Evolutionary conservation across 805 yeast genomes (phyloP).

Genomic region (Sugiyamaella lignohabitans): DNA sequence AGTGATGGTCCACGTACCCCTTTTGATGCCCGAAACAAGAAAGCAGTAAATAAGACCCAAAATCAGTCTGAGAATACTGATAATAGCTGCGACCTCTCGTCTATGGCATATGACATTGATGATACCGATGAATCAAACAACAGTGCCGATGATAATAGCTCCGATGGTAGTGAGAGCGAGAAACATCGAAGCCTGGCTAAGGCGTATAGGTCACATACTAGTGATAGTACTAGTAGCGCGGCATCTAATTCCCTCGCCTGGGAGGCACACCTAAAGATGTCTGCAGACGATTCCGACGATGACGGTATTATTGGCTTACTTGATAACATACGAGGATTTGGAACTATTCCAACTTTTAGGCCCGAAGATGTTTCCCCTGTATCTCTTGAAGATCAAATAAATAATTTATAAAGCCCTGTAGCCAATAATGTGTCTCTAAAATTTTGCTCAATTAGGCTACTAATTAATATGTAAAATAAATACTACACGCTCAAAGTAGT

Average conservation of each 20-base stretch:
- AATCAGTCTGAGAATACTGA: no score
- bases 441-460: no score
- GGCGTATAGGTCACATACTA: no score
- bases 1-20: no score
- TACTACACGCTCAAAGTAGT: no score
- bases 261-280: constrained; percentile 17
- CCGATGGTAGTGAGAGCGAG: neutral
- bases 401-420: no score
- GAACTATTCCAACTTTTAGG: neutral
- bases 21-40: no score
- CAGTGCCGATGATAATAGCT: no score
- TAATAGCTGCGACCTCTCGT: constrained; percentile 12
- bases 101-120: constrained; percentile 13
- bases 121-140: neutral
- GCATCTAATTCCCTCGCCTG: constrained; percentile 14
- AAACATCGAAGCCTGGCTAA: no score
- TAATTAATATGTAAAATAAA: no score
- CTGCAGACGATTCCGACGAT: constrained; percentile 19
- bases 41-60: no score
- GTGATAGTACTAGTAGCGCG: constrained; percentile 6
- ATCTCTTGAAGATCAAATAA: constrained; percentile 2
- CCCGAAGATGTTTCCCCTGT: neutral
- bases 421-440: no score
- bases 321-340: constrained; percentile 15
- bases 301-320: constrained; percentile 20